Conservation (phyloP, 495 filamentous ascomycete species). For the Pyronema domesticum region DNA sequence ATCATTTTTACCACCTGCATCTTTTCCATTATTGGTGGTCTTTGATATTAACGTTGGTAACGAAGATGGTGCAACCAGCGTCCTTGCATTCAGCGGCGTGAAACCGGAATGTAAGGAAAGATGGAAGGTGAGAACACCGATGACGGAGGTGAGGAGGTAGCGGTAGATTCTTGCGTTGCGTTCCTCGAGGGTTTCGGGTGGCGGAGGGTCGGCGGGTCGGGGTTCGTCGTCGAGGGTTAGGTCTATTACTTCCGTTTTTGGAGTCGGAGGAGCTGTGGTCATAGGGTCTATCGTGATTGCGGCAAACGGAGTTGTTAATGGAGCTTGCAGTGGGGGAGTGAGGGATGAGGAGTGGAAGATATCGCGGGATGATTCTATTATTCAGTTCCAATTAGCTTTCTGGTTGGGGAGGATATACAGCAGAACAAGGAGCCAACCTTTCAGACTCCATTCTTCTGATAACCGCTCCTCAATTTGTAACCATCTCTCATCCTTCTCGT, state of each 20-base stretch:
- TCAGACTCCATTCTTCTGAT: constrained; percentile 18
- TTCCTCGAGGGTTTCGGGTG: too few relatives aligned
- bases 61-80: constrained; percentile 19
- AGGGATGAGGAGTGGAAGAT: constrained; percentile 16
- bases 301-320: background rate
- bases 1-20: constrained; percentile 3
- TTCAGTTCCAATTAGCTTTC: background rate
- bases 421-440: constrained; percentile 3
- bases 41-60: background rate
- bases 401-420: background rate
- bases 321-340: background rate
- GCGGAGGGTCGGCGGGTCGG: too few relatives aligned
- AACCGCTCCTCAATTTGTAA: constrained; percentile 15
- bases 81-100: constrained; percentile 21
- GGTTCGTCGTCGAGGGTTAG: constrained; percentile 16
- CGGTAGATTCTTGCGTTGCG: constrained; percentile 6
- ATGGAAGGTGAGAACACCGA: constrained; percentile 15
- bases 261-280: too few relatives aligned
- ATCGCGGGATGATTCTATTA: constrained; percentile 13
- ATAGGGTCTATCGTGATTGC: background rate
- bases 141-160: constrained; percentile 14
- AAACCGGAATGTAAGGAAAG: constrained; percentile 15
- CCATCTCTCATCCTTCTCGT: constrained; percentile 22
- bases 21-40: background rate
- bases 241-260: constrained; percentile 10